These are phyloP conservation scores for Plasmodium falciparum DNA, from an alignment of 169 alveolate genomes.

Conservation along the genomic window DNA sequence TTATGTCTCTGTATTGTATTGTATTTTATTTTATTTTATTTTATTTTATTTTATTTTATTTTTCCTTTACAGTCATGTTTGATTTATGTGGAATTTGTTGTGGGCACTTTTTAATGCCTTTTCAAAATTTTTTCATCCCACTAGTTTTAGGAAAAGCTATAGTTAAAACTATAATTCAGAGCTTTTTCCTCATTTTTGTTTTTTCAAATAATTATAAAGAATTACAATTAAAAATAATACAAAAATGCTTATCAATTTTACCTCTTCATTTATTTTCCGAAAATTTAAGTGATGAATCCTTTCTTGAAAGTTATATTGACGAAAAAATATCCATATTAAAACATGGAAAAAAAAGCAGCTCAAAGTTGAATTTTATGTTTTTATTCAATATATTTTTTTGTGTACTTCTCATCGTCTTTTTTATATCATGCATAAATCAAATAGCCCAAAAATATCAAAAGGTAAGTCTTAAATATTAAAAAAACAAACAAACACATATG, in stretches of 20 bases:
- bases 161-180: constrained; percentile 89
- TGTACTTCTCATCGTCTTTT: constrained; percentile 63
- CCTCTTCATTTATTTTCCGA: constrained; percentile 35
- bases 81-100: constrained; percentile 94
- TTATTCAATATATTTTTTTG: constrained; percentile 74
- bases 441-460: constrained; percentile 75
- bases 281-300: constrained; percentile 30
- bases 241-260: constrained; percentile 27
- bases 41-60: neutral
- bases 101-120: constrained; percentile 94
- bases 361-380: constrained; percentile 68
- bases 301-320: constrained; percentile 41
- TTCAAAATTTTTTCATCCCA: constrained; percentile 92
- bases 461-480: constrained; percentile 11
- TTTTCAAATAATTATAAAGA: constrained; percentile 81
- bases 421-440: constrained; percentile 72
- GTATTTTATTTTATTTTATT: neutral
- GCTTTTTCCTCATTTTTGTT: constrained; percentile 86
- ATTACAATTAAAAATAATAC: constrained; percentile 32
- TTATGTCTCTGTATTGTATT: neutral
- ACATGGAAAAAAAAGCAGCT: constrained; percentile 43
- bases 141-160: constrained; percentile 93
- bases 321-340: constrained; percentile 61
- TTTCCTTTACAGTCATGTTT: constrained; percentile 81
- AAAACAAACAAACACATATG: neutral